phyloP scores from a whole-genome alignment of 768 basidiomycete genomes.

The Daedaleopsis nitida region DNA sequence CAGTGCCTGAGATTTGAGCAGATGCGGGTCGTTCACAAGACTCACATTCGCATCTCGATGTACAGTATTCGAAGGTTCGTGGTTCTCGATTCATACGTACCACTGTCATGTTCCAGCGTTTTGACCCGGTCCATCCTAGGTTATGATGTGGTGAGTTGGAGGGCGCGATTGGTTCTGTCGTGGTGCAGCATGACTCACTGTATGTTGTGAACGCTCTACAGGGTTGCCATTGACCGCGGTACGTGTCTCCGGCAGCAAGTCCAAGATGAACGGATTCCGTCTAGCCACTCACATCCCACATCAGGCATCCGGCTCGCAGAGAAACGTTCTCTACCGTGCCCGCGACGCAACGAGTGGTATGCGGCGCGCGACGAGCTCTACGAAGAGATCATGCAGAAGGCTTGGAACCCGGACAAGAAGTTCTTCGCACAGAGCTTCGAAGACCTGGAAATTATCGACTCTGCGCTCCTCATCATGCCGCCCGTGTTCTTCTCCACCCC shows the following conservation, averaged over 20 bases:
- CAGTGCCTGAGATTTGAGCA: slow-evolving; percentile 26
- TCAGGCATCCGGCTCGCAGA: slow-evolving; percentile 86
- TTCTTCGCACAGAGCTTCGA: slow-evolving; percentile 92
- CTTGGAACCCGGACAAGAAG: slow-evolving; percentile 73
- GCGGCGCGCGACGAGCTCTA: slow-evolving; percentile 80
- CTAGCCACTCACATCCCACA: not conserved
- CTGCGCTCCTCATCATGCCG: slow-evolving; percentile 90
- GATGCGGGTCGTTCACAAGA: not conserved
- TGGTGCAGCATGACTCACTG: too few species aligned
- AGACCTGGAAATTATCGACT: slow-evolving; percentile 78
- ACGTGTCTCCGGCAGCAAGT: slow-evolving; percentile 1
- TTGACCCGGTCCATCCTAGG: slow-evolving; percentile 37
- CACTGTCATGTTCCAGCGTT: not conserved
- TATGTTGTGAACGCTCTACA: slow-evolving; percentile 27
- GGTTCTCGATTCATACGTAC: not conserved
- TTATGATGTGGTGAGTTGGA: slow-evolving; percentile 81
- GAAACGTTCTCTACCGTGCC: slow-evolving; percentile 91
- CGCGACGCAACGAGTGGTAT: slow-evolving; percentile 70
- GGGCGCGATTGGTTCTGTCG: not conserved
- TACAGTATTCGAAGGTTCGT: slow-evolving; percentile 77
- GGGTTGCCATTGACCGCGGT: slow-evolving; percentile 96
- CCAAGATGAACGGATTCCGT: not conserved
- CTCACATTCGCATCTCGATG: not conserved
- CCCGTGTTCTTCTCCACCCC: slow-evolving; percentile 89
- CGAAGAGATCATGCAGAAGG: slow-evolving; percentile 90